Conservation (phyloP, 257 asterid species). For the Nicotiana paniculata region DNA sequence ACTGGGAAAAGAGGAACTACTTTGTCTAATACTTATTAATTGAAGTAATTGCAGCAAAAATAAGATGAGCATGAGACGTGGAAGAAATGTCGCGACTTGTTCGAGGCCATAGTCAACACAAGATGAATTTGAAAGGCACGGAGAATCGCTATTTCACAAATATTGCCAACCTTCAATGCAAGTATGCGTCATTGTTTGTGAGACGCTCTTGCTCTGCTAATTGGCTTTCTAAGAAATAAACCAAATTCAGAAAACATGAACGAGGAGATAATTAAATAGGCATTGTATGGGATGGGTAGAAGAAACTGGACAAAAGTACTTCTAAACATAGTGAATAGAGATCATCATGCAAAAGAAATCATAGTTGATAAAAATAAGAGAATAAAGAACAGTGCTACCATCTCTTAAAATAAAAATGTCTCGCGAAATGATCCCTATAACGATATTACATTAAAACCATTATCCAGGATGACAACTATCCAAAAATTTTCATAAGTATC, state of each 20-base stretch:
- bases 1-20: too few relatives aligned
- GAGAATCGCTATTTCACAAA: background rate
- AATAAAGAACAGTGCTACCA: background rate
- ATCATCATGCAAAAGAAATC: background rate
- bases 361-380: background rate
- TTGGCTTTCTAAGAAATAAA: background rate
- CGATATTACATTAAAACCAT: background rate
- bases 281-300: background rate
- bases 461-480: background rate
- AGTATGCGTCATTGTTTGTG: background rate
- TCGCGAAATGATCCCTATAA: background rate
- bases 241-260: background rate
- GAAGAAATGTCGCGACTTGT: too few relatives aligned
- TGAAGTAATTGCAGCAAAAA: too few relatives aligned
- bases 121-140: background rate
- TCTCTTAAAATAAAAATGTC: background rate
- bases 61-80: too few relatives aligned
- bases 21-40: too few relatives aligned
- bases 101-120: background rate
- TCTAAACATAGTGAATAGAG: background rate
- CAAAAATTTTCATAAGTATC: background rate
- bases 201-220: background rate
- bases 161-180: background rate
- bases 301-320: background rate
- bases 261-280: background rate